A percentile compares a stretch with the other conserved stretches of the same genome.
Evolutionary conservation across 2,329 filamentous ascomycete genomes (phyloP).

Genomic region (Xylariaceae sp.): DNA sequence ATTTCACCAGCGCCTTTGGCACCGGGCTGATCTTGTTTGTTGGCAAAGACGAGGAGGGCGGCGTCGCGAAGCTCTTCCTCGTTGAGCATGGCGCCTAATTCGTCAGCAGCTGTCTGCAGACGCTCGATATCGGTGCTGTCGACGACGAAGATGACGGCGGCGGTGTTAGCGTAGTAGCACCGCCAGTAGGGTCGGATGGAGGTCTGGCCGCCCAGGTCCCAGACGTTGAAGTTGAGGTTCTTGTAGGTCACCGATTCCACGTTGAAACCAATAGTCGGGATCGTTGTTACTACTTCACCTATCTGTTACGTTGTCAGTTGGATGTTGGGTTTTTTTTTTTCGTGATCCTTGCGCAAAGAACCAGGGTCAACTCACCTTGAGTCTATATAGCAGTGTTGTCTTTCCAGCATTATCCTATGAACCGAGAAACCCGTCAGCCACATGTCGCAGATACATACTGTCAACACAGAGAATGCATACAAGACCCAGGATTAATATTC

Average conservation of each 20-base stretch:
- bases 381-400: conserved; percentile 90
- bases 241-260: conserved; percentile 98
- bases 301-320: too few species aligned
- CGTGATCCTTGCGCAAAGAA: too few species aligned
- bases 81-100: conserved; percentile 90
- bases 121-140: conserved; percentile 97
- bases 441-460: conserved; percentile 8
- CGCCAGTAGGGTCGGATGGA: conserved; percentile 98
- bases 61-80: conserved; percentile 96
- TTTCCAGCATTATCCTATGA: conserved; percentile 93
- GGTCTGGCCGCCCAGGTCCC: conserved; percentile 98
- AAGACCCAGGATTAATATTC: conserved; percentile 90
- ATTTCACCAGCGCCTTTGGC: conserved; percentile 97
- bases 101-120: conserved; percentile 85
- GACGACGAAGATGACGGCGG: conserved; percentile 97
- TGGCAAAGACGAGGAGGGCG: conserved; percentile 89
- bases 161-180: conserved; percentile 98
- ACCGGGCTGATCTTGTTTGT: conserved; percentile 97
- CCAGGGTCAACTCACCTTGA: conserved; percentile 64
- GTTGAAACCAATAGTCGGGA: conserved; percentile 98
- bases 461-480: conserved; percentile 49
- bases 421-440: conserved; percentile 12
- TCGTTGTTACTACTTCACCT: conserved; percentile 97
- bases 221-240: conserved; percentile 98
- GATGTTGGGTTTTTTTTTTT: too few species aligned